Evolutionary conservation across 2,329 filamentous ascomycete genomes (phyloP).

Genomic region (Zarea fungicola): DNA sequence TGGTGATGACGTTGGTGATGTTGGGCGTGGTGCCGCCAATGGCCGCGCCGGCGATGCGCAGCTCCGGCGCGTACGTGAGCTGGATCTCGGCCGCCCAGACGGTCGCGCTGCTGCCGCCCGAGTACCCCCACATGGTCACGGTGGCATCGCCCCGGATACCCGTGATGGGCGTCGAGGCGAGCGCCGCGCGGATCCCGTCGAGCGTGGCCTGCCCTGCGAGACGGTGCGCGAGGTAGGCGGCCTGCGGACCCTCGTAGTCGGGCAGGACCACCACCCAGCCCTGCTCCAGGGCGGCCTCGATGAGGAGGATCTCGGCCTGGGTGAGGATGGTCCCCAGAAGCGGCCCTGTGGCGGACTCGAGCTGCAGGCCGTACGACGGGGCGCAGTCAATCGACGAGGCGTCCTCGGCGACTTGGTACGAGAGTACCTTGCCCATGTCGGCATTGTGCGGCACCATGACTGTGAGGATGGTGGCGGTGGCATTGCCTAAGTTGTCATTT

Average conservation of each 20-base stretch:
- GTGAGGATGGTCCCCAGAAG: conserved; percentile 31
- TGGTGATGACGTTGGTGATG: conserved; percentile 13
- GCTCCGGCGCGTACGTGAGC: conserved; percentile 21
- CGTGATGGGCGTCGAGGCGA: conserved; percentile 23
- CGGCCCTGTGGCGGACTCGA: conserved; percentile 19
- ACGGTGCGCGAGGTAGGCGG: conserved; percentile 36
- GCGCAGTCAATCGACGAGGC: conserved; percentile 32
- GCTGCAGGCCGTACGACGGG: conserved; percentile 22
- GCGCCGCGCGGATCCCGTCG: conserved; percentile 39
- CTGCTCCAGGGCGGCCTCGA: conserved; percentile 28
- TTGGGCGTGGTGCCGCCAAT: conserved; percentile 21
- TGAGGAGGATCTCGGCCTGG: conserved; percentile 20
- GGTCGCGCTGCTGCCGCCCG: conserved; percentile 20
- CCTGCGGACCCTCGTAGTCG: conserved; percentile 40
- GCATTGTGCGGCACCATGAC: conserved; percentile 31
- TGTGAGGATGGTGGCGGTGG: conserved; percentile 33
- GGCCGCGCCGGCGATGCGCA: conserved; percentile 21
- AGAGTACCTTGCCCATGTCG: conserved; percentile 27
- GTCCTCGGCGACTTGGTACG: conserved; percentile 38
- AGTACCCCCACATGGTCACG: conserved; percentile 40
- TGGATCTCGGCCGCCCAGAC: conserved; percentile 23
- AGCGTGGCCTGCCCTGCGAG: conserved; percentile 37
- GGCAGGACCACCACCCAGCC: conserved; percentile 45
- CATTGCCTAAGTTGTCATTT: conserved; percentile 28
- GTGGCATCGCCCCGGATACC: conserved; percentile 27